Base-by-base conservation (phyloP, 2,329 filamentous ascomycete genomes). In the Camptophora hylomeconis region DNA sequence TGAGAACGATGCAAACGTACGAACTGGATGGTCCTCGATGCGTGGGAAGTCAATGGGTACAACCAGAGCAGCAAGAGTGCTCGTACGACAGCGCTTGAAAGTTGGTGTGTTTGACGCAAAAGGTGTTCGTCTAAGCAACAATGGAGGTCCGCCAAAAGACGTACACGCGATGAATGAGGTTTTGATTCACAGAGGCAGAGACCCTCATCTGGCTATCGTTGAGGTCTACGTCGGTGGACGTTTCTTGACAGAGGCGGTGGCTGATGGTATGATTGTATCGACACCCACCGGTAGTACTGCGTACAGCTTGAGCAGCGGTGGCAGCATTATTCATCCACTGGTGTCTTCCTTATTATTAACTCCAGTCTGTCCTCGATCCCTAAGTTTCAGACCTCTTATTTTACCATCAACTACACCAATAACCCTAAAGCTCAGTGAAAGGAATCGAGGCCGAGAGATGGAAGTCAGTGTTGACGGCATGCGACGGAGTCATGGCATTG, bases 271-370 rank as follows among this genome's bases (percentile, higher is more conserved):
- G 53, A 78, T 95, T 24, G 75, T 95, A 34, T 84, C 80, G 39
- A 94, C 87, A 0, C 89, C 89, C 0, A 98, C 89, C 0, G 89
- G 89, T 3, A 92, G 81, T 21, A 98, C 89, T 1, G 89, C 89
- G 1, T 98, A 98, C 60, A 89, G 80, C 35, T 67, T 98, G n/a
- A 89, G 80, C 40, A 80, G 79, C 3, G 89, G 89, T 3, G 89
- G 89, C 1, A 81, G 78, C 44, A 95, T 98, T 43, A 80, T 95
- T 21, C 89, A 98, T 51, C 89, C 89, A 0, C 67, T 94, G 2
- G 87, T 95, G 3, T 78, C 81, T 20, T 82, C 81, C 2, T 67
- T 95, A 9, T 71, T 94, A 15, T 70, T 98, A 32, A 98, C 89
- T 0, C 86, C 89, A 14, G 94, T 98, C 48, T 94, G 86, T 50